Conservation (phyloP, 2,329 filamentous ascomycete species). For the Cryphonectria parasitica region DNA sequence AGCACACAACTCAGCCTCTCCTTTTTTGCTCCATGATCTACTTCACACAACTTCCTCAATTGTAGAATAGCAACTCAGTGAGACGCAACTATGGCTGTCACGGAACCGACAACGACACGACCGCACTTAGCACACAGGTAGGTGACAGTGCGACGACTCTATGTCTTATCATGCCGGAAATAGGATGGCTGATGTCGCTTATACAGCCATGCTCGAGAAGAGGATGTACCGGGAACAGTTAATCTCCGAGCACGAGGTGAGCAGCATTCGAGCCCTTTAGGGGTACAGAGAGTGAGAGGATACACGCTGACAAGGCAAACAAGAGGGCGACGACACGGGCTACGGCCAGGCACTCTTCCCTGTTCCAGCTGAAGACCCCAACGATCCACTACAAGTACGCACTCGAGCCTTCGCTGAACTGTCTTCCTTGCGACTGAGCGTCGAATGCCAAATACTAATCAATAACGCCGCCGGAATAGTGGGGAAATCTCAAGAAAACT, state of each 20-base stretch:
- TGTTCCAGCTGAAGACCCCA: conserved; percentile 63
- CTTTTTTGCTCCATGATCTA: not conserved
- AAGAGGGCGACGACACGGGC: conserved; percentile 50
- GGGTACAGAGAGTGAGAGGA: not conserved
- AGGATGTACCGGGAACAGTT: conserved; percentile 59
- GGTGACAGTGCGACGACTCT: not conserved
- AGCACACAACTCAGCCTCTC: not conserved
- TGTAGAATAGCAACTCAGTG: not conserved
- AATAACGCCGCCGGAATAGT: conserved; percentile 41
- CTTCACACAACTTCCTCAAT: not conserved
- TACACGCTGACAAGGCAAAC: not conserved
- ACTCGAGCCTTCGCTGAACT: not conserved
- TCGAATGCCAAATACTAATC: not conserved
- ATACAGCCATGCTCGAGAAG: conserved; percentile 58
- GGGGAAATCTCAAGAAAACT: conserved; percentile 59
- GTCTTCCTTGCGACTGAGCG: not conserved
- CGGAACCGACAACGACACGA: not conserved
- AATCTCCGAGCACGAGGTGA: conserved; percentile 47
- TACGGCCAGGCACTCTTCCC: conserved; percentile 65
- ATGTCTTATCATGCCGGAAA: not conserved
- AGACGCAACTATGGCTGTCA: not conserved
- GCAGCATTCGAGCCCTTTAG: not conserved
- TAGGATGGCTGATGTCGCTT: conserved; percentile 1
- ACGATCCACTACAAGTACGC: conserved; percentile 53
- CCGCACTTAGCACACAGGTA: conserved; percentile 24